A percentile compares a stretch with the other conserved stretches of the same genome.
Conservation (phyloP, 148 eudicot genomes). For the Fagopyrum tataricum region DNA sequence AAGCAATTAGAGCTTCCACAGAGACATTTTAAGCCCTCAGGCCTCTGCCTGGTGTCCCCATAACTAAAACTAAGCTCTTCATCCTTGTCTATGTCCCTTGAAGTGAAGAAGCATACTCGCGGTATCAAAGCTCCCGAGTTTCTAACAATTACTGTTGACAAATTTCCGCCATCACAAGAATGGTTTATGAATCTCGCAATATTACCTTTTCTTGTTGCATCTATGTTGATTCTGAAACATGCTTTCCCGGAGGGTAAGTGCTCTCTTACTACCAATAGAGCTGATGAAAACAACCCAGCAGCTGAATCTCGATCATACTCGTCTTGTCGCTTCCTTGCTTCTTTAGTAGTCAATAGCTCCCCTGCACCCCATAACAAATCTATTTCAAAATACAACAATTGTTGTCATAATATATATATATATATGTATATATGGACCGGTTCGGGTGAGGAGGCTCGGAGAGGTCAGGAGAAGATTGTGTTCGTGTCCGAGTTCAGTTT, state of each 20-base stretch:
- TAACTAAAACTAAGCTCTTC: constrained; percentile 88
- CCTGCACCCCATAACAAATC: constrained; percentile 28
- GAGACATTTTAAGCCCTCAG: constrained; percentile 52
- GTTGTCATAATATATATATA: too few relatives aligned
- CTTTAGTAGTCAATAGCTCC: constrained; percentile 77
- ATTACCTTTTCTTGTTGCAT: constrained; percentile 73
- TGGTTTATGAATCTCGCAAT: constrained; percentile 79
- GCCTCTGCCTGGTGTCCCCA: constrained; percentile 45
- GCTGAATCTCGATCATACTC: constrained; percentile 50
- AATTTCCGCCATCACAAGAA: constrained; percentile 88
- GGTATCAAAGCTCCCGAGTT: constrained; percentile 68
- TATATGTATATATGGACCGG: too few relatives aligned
- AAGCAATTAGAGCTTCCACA: constrained; percentile 62
- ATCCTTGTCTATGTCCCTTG: constrained; percentile 46
- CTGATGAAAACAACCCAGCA: constrained; percentile 38
- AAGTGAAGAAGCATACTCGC: constrained; percentile 67
- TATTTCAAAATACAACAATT: constrained; percentile 1
- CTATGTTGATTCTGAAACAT: constrained; percentile 83
- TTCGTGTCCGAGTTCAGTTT: too few relatives aligned
- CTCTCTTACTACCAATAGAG: constrained; percentile 79
- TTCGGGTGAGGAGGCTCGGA: too few relatives aligned
- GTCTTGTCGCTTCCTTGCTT: constrained; percentile 60
- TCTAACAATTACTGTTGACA: constrained; percentile 51
- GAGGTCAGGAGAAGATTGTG: too few relatives aligned
- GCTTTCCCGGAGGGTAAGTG: constrained; percentile 79